phyloP scores from a whole-genome alignment of 2,329 filamentous ascomycete species.

The Knufia fluminis region DNA sequence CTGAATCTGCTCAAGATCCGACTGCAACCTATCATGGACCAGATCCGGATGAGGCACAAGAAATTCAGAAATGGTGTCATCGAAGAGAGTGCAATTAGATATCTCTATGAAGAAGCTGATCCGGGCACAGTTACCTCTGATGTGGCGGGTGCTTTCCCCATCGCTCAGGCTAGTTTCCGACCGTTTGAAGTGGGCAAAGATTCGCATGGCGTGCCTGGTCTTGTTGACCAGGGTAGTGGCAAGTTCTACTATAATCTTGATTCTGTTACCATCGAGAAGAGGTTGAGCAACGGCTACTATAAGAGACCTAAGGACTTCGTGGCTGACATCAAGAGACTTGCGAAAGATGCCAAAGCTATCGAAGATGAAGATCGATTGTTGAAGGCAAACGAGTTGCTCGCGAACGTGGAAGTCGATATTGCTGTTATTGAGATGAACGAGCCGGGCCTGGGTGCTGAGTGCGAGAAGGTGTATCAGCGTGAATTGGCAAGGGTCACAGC shows the following conservation, averaged over 20 bases:
- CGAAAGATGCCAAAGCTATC: constrained; percentile 71
- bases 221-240: constrained; percentile 63
- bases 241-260: constrained; percentile 96
- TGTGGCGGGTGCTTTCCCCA: constrained; percentile 43
- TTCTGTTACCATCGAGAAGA: constrained; percentile 84
- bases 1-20: constrained; percentile 81
- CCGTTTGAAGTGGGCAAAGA: constrained; percentile 76
- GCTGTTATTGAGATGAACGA: constrained; percentile 60
- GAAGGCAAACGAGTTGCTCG: constrained; percentile 81
- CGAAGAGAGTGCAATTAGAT: constrained; percentile 62
- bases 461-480: constrained; percentile 69
- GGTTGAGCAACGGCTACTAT: constrained; percentile 95
- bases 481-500: constrained; percentile 61
- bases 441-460: constrained; percentile 58
- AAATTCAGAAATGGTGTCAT: constrained; percentile 78
- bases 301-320: constrained; percentile 83
- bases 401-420: constrained; percentile 92
- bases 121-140: constrained; percentile 56
- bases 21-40: constrained; percentile 93
- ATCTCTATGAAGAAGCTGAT: constrained; percentile 75
- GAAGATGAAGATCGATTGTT: constrained; percentile 76
- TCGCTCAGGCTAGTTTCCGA: constrained; percentile 50
- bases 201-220: constrained; percentile 64
- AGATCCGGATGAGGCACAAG: constrained; percentile 82
- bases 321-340: constrained; percentile 73